These are phyloP conservation scores for Boletus coccyginus DNA, from an alignment of 768 basidiomycete genomes.

Conservation along the genomic window DNA sequence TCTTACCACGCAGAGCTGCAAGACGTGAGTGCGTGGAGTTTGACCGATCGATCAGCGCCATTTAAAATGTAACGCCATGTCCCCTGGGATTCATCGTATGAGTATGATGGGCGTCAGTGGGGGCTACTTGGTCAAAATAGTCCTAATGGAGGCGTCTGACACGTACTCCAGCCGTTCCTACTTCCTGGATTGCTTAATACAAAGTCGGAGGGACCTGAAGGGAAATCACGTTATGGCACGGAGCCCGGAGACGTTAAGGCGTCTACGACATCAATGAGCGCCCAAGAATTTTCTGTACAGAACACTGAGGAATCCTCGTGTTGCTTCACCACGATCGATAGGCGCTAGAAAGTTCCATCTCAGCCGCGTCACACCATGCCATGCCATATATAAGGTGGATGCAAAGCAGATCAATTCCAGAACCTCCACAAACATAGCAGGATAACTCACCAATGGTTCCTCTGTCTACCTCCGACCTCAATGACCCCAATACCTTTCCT, in stretches of 20 bases:
- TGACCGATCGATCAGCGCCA: constrained; percentile 4
- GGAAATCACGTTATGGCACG: constrained; percentile 11
- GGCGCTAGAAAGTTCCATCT: not conserved
- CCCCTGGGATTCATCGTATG: not conserved
- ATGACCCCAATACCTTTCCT: constrained; percentile 23
- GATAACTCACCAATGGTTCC: constrained; percentile 17
- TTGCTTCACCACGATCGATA: not conserved
- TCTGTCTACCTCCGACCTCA: constrained; percentile 26
- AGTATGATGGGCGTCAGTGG: not conserved
- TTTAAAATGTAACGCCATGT: not conserved
- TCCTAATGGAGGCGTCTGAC: constrained; percentile 2
- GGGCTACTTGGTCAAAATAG: not conserved
- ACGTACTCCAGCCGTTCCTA: not conserved
- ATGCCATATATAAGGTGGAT: constrained; percentile 14
- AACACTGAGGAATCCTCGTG: not conserved
- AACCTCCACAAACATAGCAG: not conserved
- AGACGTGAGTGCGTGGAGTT: not conserved
- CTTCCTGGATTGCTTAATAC: not conserved
- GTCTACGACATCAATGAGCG: constrained; percentile 1
- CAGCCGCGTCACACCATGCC: not conserved
- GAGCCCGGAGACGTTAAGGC: not conserved
- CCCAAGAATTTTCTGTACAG: not conserved
- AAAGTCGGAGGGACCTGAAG: not conserved
- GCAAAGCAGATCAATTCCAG: not conserved
- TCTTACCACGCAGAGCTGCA: not conserved